These are phyloP conservation scores for Strobilomyces confusus DNA, from an alignment of 768 basidiomycete species.

Conservation along the genomic window DNA sequence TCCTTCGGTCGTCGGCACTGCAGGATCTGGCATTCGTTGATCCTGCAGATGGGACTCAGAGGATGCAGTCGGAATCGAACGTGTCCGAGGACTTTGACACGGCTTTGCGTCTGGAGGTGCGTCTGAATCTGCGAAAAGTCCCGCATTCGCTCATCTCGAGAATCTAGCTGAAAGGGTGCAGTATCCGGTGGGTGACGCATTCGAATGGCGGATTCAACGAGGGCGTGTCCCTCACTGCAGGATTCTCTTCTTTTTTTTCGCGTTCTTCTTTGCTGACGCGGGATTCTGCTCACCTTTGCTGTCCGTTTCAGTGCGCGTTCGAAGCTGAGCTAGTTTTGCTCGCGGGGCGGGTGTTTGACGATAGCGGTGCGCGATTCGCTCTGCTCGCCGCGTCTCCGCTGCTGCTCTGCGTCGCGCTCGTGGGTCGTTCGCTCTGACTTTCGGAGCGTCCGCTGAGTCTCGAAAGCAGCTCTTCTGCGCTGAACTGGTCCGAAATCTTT, in stretches of 20 bases:
- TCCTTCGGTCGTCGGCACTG: constrained; percentile 84
- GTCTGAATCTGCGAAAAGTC: neutral
- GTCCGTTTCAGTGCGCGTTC: too few relatives aligned
- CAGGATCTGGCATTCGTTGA: constrained; percentile 83
- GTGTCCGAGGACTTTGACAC: too few relatives aligned
- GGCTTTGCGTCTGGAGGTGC: constrained; percentile 47
- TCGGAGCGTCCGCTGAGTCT: constrained; percentile 8
- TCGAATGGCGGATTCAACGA: too few relatives aligned
- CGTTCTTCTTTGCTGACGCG: too few relatives aligned
- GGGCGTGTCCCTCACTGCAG: constrained; percentile 87
- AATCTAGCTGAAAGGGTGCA: constrained; percentile 19
- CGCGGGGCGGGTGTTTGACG: constrained; percentile 68
- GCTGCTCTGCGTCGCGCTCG: constrained; percentile 70
- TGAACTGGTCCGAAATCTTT: constrained; percentile 61
- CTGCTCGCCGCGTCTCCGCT: constrained; percentile 64
- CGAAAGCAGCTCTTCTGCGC: constrained; percentile 61
- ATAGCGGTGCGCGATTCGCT: constrained; percentile 55
- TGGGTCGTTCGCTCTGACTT: constrained; percentile 29
- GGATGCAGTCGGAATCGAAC: constrained; percentile 65
- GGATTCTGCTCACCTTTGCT: constrained; percentile 85
- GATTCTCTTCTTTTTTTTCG: too few relatives aligned
- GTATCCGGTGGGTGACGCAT: constrained; percentile 74
- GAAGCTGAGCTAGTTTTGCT: too few relatives aligned
- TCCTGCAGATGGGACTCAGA: constrained; percentile 50
- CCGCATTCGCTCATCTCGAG: neutral